Evolutionary conservation across 75 land plant species (phyloP), one percentile per base, ranked within the genome.

Genomic region (Sequoia sempervirens): DNA sequence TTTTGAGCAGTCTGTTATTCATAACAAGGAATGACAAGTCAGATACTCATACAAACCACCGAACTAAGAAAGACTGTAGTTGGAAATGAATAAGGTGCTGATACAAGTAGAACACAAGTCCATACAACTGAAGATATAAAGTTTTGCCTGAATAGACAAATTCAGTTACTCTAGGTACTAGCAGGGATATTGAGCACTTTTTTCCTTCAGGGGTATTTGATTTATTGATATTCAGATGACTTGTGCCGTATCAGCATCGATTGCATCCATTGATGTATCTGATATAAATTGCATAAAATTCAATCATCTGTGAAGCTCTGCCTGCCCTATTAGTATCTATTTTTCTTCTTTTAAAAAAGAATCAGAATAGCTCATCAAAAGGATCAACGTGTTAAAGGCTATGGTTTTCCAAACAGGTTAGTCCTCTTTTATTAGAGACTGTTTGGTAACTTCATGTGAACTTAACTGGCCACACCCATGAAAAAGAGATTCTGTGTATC

Each of bases 1-100:
- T 91, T 83, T 94, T 95, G 1, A 97, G 88, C 66, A 97, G 88
- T 87, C 99, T 97, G 82, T 20, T 47, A 81, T 45, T 43, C 15
- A 64, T 23, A 81, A 86, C 26, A 28, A 50, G 56, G 32, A 40
- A 45, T 78, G 45, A 40, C 80, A 45, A 78, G 47, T 78, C 80
- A 45, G 23, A 78, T 78, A 43, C 50, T 43, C n/a, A n/a, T 45
- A n/a, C n/a, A 78, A 45, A n/a, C 32, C n/a, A 41, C 28, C 47
- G n/a, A 45, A 26, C 12, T 43, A 78, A 26, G 47, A 20, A 38
- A 78, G 45, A n/a, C 14, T 45, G 50, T 43, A 43, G 47, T 40
- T 78, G 28, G 30, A 45, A 78, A 45, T 43, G 8, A 11, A 43
- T 38, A 26, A 26, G 47, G 13, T 26, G 28, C 50, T 45, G 11